Evolutionary conservation across 805 yeast genomes (phyloP), one percentile per base, ranked within the genome.

Genomic region (Teunomyces barrocoloradensis): DNA sequence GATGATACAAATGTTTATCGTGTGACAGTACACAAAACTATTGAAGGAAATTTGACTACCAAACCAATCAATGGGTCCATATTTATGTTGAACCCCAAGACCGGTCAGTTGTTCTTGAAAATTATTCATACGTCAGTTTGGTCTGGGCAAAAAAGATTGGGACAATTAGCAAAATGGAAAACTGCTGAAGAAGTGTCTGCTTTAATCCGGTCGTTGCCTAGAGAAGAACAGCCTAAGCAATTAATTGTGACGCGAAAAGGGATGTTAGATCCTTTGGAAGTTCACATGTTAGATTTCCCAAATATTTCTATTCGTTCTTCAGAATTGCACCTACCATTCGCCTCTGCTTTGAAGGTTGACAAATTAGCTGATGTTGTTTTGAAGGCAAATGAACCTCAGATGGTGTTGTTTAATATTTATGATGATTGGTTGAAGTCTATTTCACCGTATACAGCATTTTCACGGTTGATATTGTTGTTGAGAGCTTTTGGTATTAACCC

Each of bases 141-240:
- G 95, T 85, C 96, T 3, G 99, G 99, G 15, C 98, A 94, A 65
- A 91, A 89, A 59, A 85, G 97, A 57, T 75, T 92, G 50, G 85
- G 94, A 25, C 97, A 94, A 61, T 70, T 94, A 53, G 91, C 98
- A 1, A 94, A 94, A 63, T 94, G 99, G 99, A 94, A 92, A 64
- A 84, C 98, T 1, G 98, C 99, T 0, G 99, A 94, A 67, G 98
- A 92, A 65, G 96, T 89, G 18, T 92, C 97, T 12, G 96, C 96
- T 0, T 71, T 94, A 53, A 79, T 94, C 15, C 77, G 97, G 37
- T 88, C 97, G 0, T 69, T 94, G 45, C 97, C 97, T 0, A 77
- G 82, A 46, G 97, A 92, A 58, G 97, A 94, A 66, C 97, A 90
- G 59, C 99, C 99, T 2, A 87, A 87, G 58, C 96, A 91, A 65